Evolutionary conservation across 495 filamentous ascomycete species (phyloP), one percentile per base, ranked within the genome.

Genomic region (Penicillium cosmopolitanum): DNA sequence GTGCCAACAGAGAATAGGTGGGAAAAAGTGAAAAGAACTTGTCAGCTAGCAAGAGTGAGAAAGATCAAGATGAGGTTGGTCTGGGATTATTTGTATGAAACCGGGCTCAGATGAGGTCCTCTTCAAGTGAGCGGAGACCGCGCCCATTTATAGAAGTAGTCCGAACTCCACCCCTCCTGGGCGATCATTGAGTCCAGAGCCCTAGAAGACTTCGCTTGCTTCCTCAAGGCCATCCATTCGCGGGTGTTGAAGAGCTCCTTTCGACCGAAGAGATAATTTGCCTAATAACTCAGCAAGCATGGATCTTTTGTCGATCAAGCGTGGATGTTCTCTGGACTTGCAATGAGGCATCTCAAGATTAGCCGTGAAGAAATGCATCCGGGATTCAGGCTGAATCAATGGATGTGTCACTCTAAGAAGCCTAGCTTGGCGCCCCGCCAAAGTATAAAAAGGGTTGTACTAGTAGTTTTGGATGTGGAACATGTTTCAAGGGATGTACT

Each of bases 401-500:
- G 5, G 16, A 6, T 5, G 42, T 44, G n/a, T 44, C 42, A 44
- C n/a, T 9, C 8, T 44, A 19, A 16, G 1, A 44, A n/a, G n/a
- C n/a, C 42, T 19, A 44, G 42, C 16, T 44, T 44, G 42, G 42
- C 42, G 16, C n/a, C 16, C 42, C 28, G 28, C 28, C 28, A 31
- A 31, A 31, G 28, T 31, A 31, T 7, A 31, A 31, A 31, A 31
- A 44, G 42, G 42, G 42, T 18, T 1, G 2, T n/a, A 44, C 3
- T 40, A 40, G 15, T n/a, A 40, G 42, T 44, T n/a, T 44, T n/a
- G n/a, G 16, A 44, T 44, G 16, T 44, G 42, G n/a, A 12, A 44
- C 42, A 44, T 8, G 15, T 44, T 44, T 18, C 15, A 18, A 44
- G 42, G 3, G 42, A 15, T 44, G 42, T 44, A 7, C 42, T 44